These are phyloP conservation scores for Pichia sporocuriosa DNA, from an alignment of 805 yeast genomes.

Conservation along the genomic window DNA sequence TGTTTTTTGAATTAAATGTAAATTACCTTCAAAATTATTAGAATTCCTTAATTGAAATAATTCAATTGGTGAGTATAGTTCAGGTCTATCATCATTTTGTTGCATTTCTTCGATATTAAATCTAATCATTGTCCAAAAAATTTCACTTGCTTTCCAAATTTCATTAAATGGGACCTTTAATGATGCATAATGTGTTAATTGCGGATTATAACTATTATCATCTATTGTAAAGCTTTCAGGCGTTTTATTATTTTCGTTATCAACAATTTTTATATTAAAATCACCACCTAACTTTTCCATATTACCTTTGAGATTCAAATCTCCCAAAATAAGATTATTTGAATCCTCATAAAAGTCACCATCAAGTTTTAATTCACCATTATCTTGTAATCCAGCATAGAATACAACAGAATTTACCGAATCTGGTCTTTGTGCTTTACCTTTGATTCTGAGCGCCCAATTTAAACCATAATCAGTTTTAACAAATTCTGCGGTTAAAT, in stretches of 20 bases:
- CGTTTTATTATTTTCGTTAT: constrained; percentile 41
- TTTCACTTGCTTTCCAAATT: constrained; percentile 73
- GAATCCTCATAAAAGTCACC: constrained; percentile 21
- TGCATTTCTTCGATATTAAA: constrained; percentile 51
- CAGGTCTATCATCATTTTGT: constrained; percentile 10
- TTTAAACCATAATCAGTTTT: constrained; percentile 61
- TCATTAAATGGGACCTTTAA: constrained; percentile 58
- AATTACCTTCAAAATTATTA: constrained; percentile 59
- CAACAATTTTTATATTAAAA: constrained; percentile 55
- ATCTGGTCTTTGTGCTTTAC: constrained; percentile 49
- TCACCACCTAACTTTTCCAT: constrained; percentile 58
- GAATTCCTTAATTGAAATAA: constrained; percentile 51
- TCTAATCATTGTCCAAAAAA: constrained; percentile 61
- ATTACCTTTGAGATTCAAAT: constrained; percentile 40
- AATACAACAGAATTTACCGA: constrained; percentile 61
- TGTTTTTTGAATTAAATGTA: constrained; percentile 72
- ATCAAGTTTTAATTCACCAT: constrained; percentile 35
- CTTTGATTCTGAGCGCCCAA: constrained; percentile 75
- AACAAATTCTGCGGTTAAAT: constrained; percentile 64
- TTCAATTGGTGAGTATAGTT: constrained; percentile 38
- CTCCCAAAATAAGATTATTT: constrained; percentile 30
- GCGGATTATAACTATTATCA: constrained; percentile 47
- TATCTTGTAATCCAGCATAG: constrained; percentile 73
- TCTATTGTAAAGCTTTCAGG: constrained; percentile 27
- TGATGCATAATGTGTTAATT: constrained; percentile 57